Base-by-base conservation (phyloP, 352 stramenopile species). In the Pythium biforme region DNA sequence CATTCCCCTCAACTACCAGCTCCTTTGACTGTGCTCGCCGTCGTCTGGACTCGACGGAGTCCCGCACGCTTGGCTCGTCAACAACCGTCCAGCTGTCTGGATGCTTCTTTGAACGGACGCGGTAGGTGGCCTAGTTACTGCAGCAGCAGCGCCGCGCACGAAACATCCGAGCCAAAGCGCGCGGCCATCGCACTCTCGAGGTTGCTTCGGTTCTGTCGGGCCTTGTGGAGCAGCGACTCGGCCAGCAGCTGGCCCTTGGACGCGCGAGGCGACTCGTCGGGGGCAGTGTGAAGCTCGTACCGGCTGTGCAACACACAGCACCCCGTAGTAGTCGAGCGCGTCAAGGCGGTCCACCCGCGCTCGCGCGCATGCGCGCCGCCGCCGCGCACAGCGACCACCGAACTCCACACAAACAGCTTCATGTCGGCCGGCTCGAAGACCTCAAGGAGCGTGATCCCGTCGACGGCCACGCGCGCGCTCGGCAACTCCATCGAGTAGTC, bases 181-280 rank as follows among this genome's bases (percentile, higher is more conserved):
- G 46, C 20, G 15, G 26, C 17, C 53, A 59, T 34, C 34, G 23
- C 39, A 37, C n/a, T 17, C 53, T 59, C 34, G 1, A 23, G 14
- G 22, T 11, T 9, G 1, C 14, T 9, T 1, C 29, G 39, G 34
- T 59, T 37, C 33, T 22, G 53, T 19, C 53, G 53, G 10, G 37
- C 15, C 40, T 59, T 59, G n/a, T 26, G 23, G 19, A 59, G 53
- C 37, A 59, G 39, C 15, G 53, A 49, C 4, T 59, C 33, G 53
- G 23, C 53, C 14, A 59, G 34, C 37, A 49, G 39, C 40, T 34
- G n/a, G 14, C 22, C 50, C 34, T 47, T 22, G 51, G n/a, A 20
- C 20, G 26, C 20, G 25, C 39, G 6, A n/a, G 15, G 17, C 20
- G 53, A 47, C 29, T 58, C 15, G 19, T 17, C 7, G 19, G 17